Base-by-base conservation (phyloP, 176 grass and related monocot species). In the Ananas comosus region DNA sequence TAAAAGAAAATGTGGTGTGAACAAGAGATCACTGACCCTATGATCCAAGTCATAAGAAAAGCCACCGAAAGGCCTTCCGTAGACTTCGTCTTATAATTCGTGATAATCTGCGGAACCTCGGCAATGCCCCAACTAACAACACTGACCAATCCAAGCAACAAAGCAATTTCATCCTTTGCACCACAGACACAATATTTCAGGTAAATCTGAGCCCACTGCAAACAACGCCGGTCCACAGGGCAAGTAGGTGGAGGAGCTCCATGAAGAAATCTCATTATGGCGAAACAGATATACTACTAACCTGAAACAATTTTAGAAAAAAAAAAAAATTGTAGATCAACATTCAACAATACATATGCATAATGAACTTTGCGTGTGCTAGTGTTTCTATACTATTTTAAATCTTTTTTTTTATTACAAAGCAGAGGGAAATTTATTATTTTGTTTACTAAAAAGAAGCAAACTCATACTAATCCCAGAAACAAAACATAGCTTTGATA, bases 51-150 rank as follows among this genome's bases (percentile, higher is more conserved):
- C 71, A 81, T 80, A 42, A 99, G 87, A 72, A 99, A 93, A 28
- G 87, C 87, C 49, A 88, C 9, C 6, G 95, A 99, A 63, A 99
- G 78, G 13, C 95, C 95, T 73, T 99, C 90, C 0, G 87, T 93
- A 19, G 95, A 93, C 68, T 99, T 99, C 22, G 83, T 80, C 14
- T 75, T 86, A 76, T 86, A 80, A 79, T 88, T 93, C 2, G 95
- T 93, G 10, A 93, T 75, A 25, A 99, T 99, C 69, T 99, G 95
- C 16, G 95, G 95, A 68, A 94, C 80, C 78, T 99, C 95, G 0
- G 95, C 80, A 13, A 93, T 17, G 21, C 87, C 85, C 95, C 95
- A 99, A 78, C 95, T 93, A 17, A 91, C n/a, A 53, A 99, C 75
- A 80, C 95, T 99, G 16, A 75, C 24, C 57, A 86, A 48, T 42